phyloP scores from a whole-genome alignment of 2,329 filamentous ascomycete genomes.

The Penicillium sp. region DNA sequence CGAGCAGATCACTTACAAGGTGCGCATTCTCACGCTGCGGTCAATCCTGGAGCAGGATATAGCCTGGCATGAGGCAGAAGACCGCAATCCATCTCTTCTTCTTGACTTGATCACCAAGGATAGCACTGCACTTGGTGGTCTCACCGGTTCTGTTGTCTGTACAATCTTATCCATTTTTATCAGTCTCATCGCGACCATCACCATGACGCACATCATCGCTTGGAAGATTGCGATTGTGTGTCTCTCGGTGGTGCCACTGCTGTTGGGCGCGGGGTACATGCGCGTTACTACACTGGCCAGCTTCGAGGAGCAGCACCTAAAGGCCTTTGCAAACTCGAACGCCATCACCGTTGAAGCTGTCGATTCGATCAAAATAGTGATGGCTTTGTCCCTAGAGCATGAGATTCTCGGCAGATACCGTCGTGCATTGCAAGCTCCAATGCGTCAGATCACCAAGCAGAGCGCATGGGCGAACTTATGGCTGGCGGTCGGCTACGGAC shows the following conservation, averaged over 20 bases:
- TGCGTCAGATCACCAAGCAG: constrained; percentile 49
- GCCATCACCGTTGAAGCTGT: constrained; percentile 54
- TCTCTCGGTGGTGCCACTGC: constrained; percentile 72
- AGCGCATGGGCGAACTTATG: constrained; percentile 49
- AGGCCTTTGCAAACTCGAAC: constrained; percentile 53
- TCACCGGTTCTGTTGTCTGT: constrained; percentile 84
- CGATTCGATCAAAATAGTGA: constrained; percentile 54
- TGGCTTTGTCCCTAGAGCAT: constrained; percentile 53
- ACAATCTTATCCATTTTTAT: constrained; percentile 78
- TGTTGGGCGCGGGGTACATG: constrained; percentile 69
- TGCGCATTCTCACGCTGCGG: constrained; percentile 78
- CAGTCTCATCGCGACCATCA: constrained; percentile 73
- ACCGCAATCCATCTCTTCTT: constrained; percentile 61
- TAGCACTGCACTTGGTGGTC: constrained; percentile 85
- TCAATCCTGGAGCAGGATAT: constrained; percentile 72
- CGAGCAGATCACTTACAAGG: constrained; percentile 78
- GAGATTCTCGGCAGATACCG: constrained; percentile 49
- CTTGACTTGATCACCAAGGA: constrained; percentile 72
- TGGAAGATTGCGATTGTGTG: constrained; percentile 90
- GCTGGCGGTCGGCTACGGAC: constrained; percentile 44
- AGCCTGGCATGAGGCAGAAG: constrained; percentile 68
- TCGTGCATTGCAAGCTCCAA: constrained; percentile 46
- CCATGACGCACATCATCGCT: constrained; percentile 69
- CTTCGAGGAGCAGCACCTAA: constrained; percentile 57
- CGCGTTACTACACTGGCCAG: constrained; percentile 60